phyloP scores from a whole-genome alignment of 225 moss, liverwort and hornwort genomes.

The Physcomitrellopsis africana region DNA sequence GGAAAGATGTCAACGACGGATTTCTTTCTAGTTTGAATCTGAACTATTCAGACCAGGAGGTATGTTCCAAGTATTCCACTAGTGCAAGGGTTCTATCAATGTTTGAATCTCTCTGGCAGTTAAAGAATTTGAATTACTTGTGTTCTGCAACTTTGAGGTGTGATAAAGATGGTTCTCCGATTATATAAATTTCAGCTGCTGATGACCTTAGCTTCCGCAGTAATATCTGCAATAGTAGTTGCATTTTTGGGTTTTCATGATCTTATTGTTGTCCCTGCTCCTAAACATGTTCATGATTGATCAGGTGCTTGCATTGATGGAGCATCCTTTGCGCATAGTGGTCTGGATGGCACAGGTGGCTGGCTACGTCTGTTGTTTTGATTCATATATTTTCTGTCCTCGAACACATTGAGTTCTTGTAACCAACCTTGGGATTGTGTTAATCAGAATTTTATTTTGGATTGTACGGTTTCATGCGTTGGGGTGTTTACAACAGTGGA shows the following conservation, averaged over 20 bases:
- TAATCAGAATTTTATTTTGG: not conserved
- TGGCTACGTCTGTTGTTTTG: constrained; percentile 14
- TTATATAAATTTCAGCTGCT: constrained; percentile 16
- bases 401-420: constrained; percentile 18
- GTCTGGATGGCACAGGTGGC: constrained; percentile 97
- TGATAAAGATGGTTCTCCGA: not conserved
- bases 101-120: constrained; percentile 13
- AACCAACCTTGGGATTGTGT: not conserved
- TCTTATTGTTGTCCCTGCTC: not conserved
- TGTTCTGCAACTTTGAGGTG: constrained; percentile 3
- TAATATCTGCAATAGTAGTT: constrained; percentile 5
- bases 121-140: not conserved
- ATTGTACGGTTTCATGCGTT: constrained; percentile 1
- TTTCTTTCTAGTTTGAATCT: constrained; percentile 71
- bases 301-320: constrained; percentile 91
- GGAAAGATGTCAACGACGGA: constrained; percentile 64
- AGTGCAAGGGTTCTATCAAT: not conserved
- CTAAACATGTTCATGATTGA: constrained; percentile 27
- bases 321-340: constrained; percentile 85
- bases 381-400: not conserved
- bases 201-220: not conserved
- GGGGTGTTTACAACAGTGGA: not conserved
- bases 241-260: constrained; percentile 7
- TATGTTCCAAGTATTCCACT: constrained; percentile 32
- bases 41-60: constrained; percentile 72